Percentiles rank a stretch among this genome's conserved stretches.
These are phyloP conservation scores for Ogataea dorogensis DNA, from an alignment of 805 yeast species.

Conservation along the genomic window DNA sequence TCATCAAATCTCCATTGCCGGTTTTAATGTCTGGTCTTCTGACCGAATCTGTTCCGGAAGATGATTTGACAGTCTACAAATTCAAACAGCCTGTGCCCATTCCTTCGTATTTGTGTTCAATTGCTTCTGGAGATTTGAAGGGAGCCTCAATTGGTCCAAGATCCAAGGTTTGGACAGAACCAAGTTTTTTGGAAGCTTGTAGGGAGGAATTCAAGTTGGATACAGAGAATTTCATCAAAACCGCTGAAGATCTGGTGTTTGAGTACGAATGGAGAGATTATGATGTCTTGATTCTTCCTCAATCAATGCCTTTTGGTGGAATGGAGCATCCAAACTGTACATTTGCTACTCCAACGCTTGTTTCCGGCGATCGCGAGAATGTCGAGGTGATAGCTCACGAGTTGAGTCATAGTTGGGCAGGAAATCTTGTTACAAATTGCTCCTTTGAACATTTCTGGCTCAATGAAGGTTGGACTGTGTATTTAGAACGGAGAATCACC, in stretches of 20 bases:
- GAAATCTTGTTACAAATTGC: constrained; percentile 84
- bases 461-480: constrained; percentile 96
- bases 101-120: constrained; percentile 78
- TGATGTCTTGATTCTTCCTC: constrained; percentile 77
- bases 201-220: constrained; percentile 79
- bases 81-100: constrained; percentile 80
- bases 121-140: constrained; percentile 78
- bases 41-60: constrained; percentile 28
- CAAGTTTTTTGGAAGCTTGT: constrained; percentile 61
- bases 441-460: constrained; percentile 95
- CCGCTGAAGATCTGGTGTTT: constrained; percentile 75
- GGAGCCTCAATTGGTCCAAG: constrained; percentile 79
- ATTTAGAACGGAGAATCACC: constrained; percentile 78
- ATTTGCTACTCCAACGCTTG: constrained; percentile 84
- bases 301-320: constrained; percentile 84
- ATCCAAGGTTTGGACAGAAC: constrained; percentile 79
- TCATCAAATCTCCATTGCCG: constrained; percentile 62
- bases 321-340: constrained; percentile 94
- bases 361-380: constrained; percentile 80
- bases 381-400: constrained; percentile 93
- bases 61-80: constrained; percentile 35
- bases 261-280: constrained; percentile 83
- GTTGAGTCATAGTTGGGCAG: constrained; percentile 90
- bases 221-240: constrained; percentile 72
- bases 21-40: constrained; percentile 66